Evolutionary conservation across 305 asterid genomes (phyloP), one percentile per base, ranked within the genome.

Genomic region (Fraxinus angustifolia): DNA sequence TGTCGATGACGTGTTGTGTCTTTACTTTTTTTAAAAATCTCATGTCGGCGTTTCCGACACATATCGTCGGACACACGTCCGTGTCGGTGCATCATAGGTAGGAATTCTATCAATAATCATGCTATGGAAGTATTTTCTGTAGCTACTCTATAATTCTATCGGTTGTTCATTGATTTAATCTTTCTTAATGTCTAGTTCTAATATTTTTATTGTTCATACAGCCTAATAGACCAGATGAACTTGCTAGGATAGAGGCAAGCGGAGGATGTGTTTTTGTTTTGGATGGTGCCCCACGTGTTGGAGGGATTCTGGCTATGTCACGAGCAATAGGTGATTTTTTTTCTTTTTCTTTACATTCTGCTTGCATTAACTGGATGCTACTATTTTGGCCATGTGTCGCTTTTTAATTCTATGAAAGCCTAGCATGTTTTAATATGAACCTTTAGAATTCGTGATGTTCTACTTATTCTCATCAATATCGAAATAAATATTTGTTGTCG

Each of bases 301-400:
- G 84, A 82, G 93, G 97, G 33, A 65, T 92, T 50, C 81, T 92
- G 28, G 90, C 92, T 0, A 87, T 90, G 88, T 84, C 94, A 67
- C 88, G 93, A 42, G 88, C 97, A 23, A 86, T 92, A 78, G 91
- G 92, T 87, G 80, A 33, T 31, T 26, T 67, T 31, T 67, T 3
- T 26, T 3, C 8, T 10, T 26, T 67, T 28, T 26, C 73, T 12
- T 28, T 11, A 26, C 74, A 4, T 26, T 67, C 38, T 67, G 7
- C 74, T 67, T 67, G 19, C 73, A 67, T 67, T 67, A 26, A 67
- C 19, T 67, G 36, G 38, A 67, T 67, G 73, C 38, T 26, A 28
- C 31, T 65, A 65, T 26, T 30, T 67, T 67, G 36, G 17, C 73
- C 38, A 30, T 65, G 17, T 60, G 33, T 67, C 19, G 1, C 8